These are phyloP conservation scores for Syzygium aromaticum DNA, from an alignment of 345 rosid species.

Conservation along the genomic window DNA sequence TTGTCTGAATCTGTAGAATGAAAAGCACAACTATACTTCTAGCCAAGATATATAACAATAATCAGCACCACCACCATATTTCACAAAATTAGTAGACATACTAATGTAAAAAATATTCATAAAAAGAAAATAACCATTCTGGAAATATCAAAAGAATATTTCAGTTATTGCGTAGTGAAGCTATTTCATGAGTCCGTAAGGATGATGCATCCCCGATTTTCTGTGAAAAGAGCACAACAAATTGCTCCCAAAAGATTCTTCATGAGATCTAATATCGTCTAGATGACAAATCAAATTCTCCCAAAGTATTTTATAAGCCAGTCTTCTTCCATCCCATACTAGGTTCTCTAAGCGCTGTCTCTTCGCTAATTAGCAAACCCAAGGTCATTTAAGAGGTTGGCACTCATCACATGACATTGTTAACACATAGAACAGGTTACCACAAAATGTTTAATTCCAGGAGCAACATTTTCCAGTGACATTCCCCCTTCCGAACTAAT, in stretches of 20 bases:
- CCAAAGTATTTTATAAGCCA: neutral
- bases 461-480: neutral
- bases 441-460: neutral
- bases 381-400: neutral
- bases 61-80: neutral
- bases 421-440: neutral
- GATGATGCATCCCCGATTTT: neutral
- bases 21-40: neutral
- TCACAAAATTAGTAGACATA: neutral
- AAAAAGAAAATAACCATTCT: neutral
- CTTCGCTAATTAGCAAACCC: neutral
- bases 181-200: neutral
- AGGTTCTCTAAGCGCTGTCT: neutral
- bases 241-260: neutral
- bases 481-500: neutral
- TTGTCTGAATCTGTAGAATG: neutral
- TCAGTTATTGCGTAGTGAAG: neutral
- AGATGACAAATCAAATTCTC: neutral
- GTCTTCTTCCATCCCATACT: neutral
- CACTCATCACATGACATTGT: neutral
- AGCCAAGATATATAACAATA: neutral
- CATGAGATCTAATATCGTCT: neutral
- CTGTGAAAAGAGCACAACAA: neutral
- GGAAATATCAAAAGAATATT: neutral
- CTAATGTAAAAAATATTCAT: neutral